Percentiles rank a stretch among this genome's conserved stretches.
Evolutionary conservation across 164 flowering plant species (phyloP).

Genomic region (Platanus orientalis): DNA sequence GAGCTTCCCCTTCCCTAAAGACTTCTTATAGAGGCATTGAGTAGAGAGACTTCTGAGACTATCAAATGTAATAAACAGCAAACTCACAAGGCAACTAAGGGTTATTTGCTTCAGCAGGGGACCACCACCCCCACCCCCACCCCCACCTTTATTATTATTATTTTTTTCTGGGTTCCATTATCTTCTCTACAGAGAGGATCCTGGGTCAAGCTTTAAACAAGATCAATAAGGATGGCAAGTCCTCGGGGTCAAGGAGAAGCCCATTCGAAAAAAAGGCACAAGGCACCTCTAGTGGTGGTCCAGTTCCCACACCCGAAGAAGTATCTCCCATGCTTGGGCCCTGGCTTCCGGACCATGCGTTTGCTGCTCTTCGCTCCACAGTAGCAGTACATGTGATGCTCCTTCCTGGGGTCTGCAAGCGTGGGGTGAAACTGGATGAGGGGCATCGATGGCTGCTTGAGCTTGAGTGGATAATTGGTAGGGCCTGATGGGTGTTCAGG

Average conservation of each 20-base stretch:
- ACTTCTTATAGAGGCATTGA: background rate
- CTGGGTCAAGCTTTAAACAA: conserved; percentile 11
- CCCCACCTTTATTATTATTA: no score
- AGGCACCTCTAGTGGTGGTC: conserved; percentile 70
- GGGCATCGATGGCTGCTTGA: conserved; percentile 24
- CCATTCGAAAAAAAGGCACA: conserved; percentile 78
- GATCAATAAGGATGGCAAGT: background rate
- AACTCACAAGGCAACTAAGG: conserved; percentile 15
- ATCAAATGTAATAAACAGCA: conserved; percentile 12
- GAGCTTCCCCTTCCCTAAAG: conserved; percentile 19
- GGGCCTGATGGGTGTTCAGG: conserved; percentile 23
- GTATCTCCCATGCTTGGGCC: conserved; percentile 67
- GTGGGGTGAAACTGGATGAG: conserved; percentile 34
- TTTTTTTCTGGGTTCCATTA: conserved; percentile 8
- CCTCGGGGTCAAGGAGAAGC: conserved; percentile 39
- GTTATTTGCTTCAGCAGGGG: conserved; percentile 12
- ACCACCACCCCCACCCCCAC: conserved; percentile 9
- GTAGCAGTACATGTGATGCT: conserved; percentile 39
- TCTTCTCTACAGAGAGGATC: conserved; percentile 11
- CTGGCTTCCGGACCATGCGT: conserved; percentile 60
- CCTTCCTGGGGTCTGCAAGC: conserved; percentile 22
- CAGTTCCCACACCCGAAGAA: conserved; percentile 96
- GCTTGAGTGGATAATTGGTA: conserved; percentile 26
- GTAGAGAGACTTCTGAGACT: conserved; percentile 8
- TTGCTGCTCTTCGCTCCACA: conserved; percentile 78